Base-by-base conservation (phyloP, 176 grass and related monocot genomes). In the Areca catechu region DNA sequence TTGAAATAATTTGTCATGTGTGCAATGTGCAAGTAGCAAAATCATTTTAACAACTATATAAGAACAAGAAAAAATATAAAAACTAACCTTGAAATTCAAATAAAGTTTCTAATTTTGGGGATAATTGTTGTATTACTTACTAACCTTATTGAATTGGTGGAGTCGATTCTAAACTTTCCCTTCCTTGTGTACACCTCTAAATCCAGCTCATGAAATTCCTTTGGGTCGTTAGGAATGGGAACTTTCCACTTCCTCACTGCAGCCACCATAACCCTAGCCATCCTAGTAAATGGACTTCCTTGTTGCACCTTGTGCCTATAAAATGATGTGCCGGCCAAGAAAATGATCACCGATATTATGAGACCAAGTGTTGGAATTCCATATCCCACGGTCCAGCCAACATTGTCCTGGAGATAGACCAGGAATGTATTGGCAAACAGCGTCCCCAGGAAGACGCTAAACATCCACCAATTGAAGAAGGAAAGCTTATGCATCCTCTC, bases 381-480 rank as follows among this genome's bases (percentile, higher is more conserved):
- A 56, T 97, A 97, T 2, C 92, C 92, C 24, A 90, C 27, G 1
- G 77, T 61, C 76, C 80, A 97, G 60, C 86, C 82, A 48, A 97
- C 74, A 55, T 69, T 82, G 84, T 91, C 92, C 82, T 97, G 80
- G 64, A 97, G 71, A 66, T 97, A 96, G 20, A 96, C 80, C 19
- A 96, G 80, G 24, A 90, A 74, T 48, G 92, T 96, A 49, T 57
- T 57, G 48, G 86, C 82, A 71, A 90, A 70, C 61, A 97, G 80
- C 27, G 89, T 97, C 24, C 92, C 83, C 1, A 82, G 9, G 70
- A 88, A 97, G 21, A 90, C 71, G 64, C 74, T 87, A 79, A 81
- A 76, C 80, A 90, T 88, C 92, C 86, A 97, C 92, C 92, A 97
- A 66, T 88, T 97, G 80, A 97, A 97, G 67, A 97, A 97, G 56